Evolutionary conservation across 441 rosid genomes (phyloP), one percentile per base, ranked within the genome.

Genomic region (Macaranga tanarius): DNA sequence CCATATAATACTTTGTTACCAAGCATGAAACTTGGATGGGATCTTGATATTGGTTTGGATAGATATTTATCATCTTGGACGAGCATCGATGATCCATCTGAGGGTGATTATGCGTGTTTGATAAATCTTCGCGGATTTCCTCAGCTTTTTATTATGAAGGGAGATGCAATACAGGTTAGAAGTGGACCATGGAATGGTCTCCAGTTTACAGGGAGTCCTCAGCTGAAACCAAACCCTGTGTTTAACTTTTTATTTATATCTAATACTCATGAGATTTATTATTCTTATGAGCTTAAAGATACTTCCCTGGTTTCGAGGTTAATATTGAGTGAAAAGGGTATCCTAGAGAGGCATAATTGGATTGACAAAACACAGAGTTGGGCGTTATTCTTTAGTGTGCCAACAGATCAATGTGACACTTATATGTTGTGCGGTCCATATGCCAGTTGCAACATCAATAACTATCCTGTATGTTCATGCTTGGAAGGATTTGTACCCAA

Each of bases 381-480:
- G 92, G 76, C 76, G 48, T 23, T 72, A 13, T 88, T 82, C 70
- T 88, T 90, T 90, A 74, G 64, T 12, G 90, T 89, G 25, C 94
- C 84, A 1, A 84, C 83, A 50, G 96, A 91, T 71, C 92, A 88
- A 71, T 91, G 93, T 65, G 91, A 91, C 69, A 0, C 54, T 0
- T 87, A 82, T 75, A 7, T 47, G 0, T 76, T 75, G 74, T 89
- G 95, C 51, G 93, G 97, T 61, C 77, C 79, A 0, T 84, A 70
- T 52, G 89, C 89, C 10, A 75, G 78, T 8, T 91, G 97, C 47
- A 90, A 85, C 61, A 70, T 70, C 16, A 82, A 85, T 50, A 73
- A 69, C 19, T 75, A 86, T 0, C 91, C 97, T 0, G 84, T 87
- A 7, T 92, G 97, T 62, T 74, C 82, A 13, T 92, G 96, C 75